Base-by-base conservation (phyloP, 495 filamentous ascomycete species). In the Bombardia bombarda region DNA sequence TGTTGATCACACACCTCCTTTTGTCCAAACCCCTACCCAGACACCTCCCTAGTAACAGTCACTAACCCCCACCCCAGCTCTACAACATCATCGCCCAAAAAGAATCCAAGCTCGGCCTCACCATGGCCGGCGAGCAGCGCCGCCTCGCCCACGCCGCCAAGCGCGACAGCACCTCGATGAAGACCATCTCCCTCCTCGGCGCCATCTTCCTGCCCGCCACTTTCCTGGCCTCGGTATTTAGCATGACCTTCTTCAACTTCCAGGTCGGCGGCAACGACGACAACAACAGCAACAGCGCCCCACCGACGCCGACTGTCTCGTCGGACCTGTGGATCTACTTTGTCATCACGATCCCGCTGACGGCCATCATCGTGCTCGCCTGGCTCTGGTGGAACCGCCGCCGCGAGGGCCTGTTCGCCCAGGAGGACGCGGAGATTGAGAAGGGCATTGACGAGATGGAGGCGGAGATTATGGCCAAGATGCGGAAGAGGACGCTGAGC, bases 31-130 rank as follows among this genome's bases (percentile, higher is more conserved):
- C n/a, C n/a, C n/a, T n/a, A n/a, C n/a, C n/a, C n/a, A n/a, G n/a
- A n/a, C n/a, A n/a, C n/a, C n/a, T n/a, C n/a, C n/a, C n/a, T n/a
- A n/a, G n/a, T n/a, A 18, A 20, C 22, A 40, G 4, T 35, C 30
- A 35, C 10, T 44, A 3, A 28, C 32, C 25, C 12, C 3, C 13
- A 13, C 35, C 13, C 9, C 32, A 72, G 61, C 44, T 78, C 4
- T 76, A 76, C 56, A 78, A 77, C 52, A 75, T 77, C 57, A 75
- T 77, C 50, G 69, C 73, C 34, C 74, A 77, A 45, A 72, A 74
- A 38, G 74, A 77, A 48, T 72, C 68, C 12, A 75, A 75, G 43
- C 65, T 78, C 28, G 72, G 68, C 43, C 68, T 78, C 24, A 61
- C 72, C 49, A 78, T 78, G 61, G 74, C 74, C 24, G 73, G 67